Conservation (phyloP, 2,329 filamentous ascomycete genomes). For the Xylariaceae sp. region DNA sequence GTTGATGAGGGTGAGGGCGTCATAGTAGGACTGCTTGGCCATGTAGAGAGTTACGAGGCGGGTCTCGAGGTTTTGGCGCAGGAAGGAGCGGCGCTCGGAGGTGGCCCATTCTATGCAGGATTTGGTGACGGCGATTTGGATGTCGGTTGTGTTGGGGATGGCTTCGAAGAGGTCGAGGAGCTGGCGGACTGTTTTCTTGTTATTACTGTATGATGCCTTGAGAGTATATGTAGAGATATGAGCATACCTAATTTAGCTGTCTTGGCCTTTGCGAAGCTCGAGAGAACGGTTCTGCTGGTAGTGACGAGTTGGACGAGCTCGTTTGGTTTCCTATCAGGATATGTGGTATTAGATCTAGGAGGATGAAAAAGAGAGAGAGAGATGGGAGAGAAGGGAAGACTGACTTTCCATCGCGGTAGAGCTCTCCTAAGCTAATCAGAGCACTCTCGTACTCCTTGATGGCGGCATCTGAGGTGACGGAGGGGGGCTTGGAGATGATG, state of each 20-base stretch:
- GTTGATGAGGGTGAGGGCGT: constrained; percentile 95
- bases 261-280: constrained; percentile 97
- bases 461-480: constrained; percentile 76
- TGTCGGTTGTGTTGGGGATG: constrained; percentile 92
- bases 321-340: constrained; percentile 60
- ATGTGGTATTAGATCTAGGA: constrained; percentile 24
- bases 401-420: constrained; percentile 85
- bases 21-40: constrained; percentile 96
- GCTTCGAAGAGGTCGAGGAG: constrained; percentile 91
- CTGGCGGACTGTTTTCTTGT: constrained; percentile 70
- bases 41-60: constrained; percentile 92
- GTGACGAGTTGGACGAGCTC: constrained; percentile 87
- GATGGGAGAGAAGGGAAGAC: constrained; percentile 24
- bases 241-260: constrained; percentile 89
- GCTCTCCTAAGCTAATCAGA: constrained; percentile 81
- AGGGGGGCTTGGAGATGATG: constrained; percentile 79
- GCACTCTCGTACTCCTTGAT: constrained; percentile 89
- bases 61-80: constrained; percentile 96
- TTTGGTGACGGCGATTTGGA: constrained; percentile 91
- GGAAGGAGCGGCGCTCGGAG: constrained; percentile 88
- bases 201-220: no score
- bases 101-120: constrained; percentile 99
- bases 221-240: background rate
- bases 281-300: constrained; percentile 84
- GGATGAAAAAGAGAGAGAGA: constrained; percentile 2